Evolutionary conservation across 305 asterid genomes (phyloP).

Genomic region (Fraxinus floribunda): DNA sequence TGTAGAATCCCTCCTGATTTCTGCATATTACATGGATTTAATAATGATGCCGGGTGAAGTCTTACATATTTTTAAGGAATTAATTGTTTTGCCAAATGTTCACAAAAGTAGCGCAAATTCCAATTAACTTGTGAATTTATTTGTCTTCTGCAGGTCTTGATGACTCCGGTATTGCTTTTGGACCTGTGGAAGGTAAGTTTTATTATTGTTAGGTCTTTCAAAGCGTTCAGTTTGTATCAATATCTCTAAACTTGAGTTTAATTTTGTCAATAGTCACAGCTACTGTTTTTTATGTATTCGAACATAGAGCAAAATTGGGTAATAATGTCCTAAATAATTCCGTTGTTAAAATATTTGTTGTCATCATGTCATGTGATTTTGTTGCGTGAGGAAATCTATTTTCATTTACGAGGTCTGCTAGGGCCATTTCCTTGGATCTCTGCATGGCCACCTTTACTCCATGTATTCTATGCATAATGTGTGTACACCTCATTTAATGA

Average conservation of each 20-base stretch:
- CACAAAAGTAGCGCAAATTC: neutral
- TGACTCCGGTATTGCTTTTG: conserved; percentile 67
- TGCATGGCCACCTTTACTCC: neutral
- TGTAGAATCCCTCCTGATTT: neutral
- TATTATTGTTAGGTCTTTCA: conserved; percentile 6
- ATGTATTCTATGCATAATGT: neutral
- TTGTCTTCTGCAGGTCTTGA: conserved; percentile 61
- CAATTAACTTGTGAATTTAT: conserved; percentile 24
- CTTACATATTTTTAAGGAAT: neutral
- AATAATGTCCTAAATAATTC: neutral
- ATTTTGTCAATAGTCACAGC: neutral
- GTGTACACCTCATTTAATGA: neutral
- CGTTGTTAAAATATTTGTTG: neutral
- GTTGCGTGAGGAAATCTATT: neutral
- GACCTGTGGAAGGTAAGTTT: conserved; percentile 70
- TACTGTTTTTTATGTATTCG: neutral
- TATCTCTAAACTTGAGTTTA: neutral
- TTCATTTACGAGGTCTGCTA: neutral
- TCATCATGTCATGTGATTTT: neutral
- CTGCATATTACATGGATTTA: neutral
- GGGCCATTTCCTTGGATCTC: neutral
- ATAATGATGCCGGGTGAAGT: neutral
- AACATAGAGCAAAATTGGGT: neutral
- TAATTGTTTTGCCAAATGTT: neutral
- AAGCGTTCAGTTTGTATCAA: neutral